phyloP scores from a whole-genome alignment of 139 green algal genomes.

The Pseudopediastrum boryanum region DNA sequence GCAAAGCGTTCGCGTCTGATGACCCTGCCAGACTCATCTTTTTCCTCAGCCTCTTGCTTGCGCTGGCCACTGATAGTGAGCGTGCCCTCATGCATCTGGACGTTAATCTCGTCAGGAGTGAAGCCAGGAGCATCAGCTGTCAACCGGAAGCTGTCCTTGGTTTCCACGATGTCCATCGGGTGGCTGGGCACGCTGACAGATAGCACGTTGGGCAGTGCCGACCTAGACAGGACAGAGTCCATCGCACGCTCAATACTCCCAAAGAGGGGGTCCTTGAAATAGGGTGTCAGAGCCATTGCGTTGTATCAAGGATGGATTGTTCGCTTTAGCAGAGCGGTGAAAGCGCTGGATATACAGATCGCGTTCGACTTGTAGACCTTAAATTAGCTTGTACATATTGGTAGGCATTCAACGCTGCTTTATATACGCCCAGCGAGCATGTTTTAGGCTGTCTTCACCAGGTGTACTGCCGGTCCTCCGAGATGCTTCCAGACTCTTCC shows the following conservation, averaged over 20 bases:
- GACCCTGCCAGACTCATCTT: constrained; percentile 32
- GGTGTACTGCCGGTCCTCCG: neutral
- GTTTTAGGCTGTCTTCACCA: neutral
- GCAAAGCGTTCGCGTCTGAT: constrained; percentile 41
- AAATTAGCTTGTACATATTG: neutral
- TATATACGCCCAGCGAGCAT: constrained; percentile 5
- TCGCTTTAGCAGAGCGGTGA: neutral
- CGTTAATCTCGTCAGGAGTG: constrained; percentile 19
- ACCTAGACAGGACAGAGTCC: constrained; percentile 2
- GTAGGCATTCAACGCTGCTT: neutral
- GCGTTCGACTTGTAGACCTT: neutral
- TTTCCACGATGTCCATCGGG: constrained; percentile 37
- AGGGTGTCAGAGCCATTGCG: constrained; percentile 38
- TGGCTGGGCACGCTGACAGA: neutral
- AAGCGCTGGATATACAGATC: neutral
- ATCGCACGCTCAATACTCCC: constrained; percentile 24
- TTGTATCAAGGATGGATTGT: neutral
- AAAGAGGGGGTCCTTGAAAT: constrained; percentile 37
- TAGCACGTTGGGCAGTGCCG: neutral
- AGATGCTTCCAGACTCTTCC: constrained; percentile 21
- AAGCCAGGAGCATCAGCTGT: constrained; percentile 33
- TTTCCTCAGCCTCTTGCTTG: constrained; percentile 28
- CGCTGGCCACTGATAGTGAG: constrained; percentile 34
- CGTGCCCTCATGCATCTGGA: constrained; percentile 29
- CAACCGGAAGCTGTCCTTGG: constrained; percentile 11